phyloP scores from a whole-genome alignment of 768 basidiomycete species.

The Lyophyllum decastes region DNA sequence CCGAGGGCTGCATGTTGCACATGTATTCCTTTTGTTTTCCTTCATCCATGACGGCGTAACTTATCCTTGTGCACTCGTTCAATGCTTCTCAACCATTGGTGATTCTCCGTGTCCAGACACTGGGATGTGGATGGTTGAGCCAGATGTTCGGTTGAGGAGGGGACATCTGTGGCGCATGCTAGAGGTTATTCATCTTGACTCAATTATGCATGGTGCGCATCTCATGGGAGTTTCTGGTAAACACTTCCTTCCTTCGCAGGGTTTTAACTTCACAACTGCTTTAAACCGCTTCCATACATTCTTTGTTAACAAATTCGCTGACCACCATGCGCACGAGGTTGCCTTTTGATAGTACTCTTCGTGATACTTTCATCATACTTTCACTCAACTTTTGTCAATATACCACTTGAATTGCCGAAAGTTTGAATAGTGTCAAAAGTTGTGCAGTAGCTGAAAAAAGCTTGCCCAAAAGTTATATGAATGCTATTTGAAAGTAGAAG shows the following conservation, averaged over 20 bases:
- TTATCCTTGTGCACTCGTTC: conserved; percentile 21
- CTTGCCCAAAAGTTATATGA: too few relatives aligned
- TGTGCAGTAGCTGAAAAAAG: too few relatives aligned
- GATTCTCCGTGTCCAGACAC: too few relatives aligned
- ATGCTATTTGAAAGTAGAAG: too few relatives aligned
- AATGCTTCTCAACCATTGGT: conserved; percentile 27
- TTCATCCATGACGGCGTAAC: neutral
- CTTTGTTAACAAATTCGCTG: too few relatives aligned
- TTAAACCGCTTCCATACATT: conserved; percentile 21
- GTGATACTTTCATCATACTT: too few relatives aligned
- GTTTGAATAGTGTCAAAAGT: too few relatives aligned
- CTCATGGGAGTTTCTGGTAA: conserved; percentile 27
- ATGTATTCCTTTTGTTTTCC: neutral
- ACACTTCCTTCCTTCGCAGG: conserved; percentile 14
- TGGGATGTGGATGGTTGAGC: conserved; percentile 30
- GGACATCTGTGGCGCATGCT: neutral
- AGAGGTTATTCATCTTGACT: too few relatives aligned
- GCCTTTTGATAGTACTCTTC: too few relatives aligned
- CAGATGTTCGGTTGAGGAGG: conserved; percentile 18
- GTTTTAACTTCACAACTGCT: conserved; percentile 3
- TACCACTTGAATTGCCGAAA: too few relatives aligned
- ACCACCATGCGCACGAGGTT: too few relatives aligned
- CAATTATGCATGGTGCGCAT: conserved; percentile 29
- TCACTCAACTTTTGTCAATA: too few relatives aligned
- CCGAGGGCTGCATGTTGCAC: conserved; percentile 1